Evolutionary conservation across 129 eudicot genomes (phyloP).

Genomic region (Apium graveolens): DNA sequence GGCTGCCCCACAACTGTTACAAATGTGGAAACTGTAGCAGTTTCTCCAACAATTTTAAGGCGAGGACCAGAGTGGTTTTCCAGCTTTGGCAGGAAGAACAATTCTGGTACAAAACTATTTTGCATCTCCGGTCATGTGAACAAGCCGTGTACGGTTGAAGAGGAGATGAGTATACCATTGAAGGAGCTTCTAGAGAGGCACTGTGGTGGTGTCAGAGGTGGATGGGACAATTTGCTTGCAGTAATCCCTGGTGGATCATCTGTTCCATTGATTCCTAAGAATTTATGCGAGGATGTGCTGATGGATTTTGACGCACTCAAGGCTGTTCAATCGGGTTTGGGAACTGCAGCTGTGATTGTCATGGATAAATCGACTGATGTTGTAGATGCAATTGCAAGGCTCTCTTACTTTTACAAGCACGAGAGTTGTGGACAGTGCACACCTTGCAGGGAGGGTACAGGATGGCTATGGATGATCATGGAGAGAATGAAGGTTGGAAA

Average conservation of each 20-base stretch:
- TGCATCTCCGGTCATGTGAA: constrained; percentile 89
- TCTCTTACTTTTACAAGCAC: constrained; percentile 83
- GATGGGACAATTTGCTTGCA: constrained; percentile 85
- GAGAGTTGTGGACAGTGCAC: constrained; percentile 96
- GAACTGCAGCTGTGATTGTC: constrained; percentile 86
- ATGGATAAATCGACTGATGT: constrained; percentile 83
- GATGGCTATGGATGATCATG: constrained; percentile 96
- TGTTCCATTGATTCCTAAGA: constrained; percentile 68
- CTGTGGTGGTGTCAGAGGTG: constrained; percentile 89
- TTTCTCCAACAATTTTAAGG: constrained; percentile 69
- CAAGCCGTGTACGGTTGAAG: constrained; percentile 87
- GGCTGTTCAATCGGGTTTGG: constrained; percentile 64
- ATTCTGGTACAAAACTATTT: constrained; percentile 81
- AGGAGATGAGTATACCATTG: constrained; percentile 88
- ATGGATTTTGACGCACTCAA: constrained; percentile 89
- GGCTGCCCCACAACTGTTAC: constrained; percentile 91
- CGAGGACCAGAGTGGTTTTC: constrained; percentile 93
- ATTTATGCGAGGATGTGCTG: constrained; percentile 59
- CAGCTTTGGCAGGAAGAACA: constrained; percentile 89
- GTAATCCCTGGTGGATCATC: constrained; percentile 91
- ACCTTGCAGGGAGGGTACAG: constrained; percentile 88
- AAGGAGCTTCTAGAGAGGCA: constrained; percentile 81
- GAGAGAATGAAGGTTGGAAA: constrained; percentile 92
- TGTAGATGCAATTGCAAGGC: constrained; percentile 83
- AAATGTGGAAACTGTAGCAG: constrained; percentile 83